A percentile compares a stretch with the other conserved stretches of the same genome.
Conservation (phyloP, 139 green algal genomes). For the Tetradesmus lagerheimii region DNA sequence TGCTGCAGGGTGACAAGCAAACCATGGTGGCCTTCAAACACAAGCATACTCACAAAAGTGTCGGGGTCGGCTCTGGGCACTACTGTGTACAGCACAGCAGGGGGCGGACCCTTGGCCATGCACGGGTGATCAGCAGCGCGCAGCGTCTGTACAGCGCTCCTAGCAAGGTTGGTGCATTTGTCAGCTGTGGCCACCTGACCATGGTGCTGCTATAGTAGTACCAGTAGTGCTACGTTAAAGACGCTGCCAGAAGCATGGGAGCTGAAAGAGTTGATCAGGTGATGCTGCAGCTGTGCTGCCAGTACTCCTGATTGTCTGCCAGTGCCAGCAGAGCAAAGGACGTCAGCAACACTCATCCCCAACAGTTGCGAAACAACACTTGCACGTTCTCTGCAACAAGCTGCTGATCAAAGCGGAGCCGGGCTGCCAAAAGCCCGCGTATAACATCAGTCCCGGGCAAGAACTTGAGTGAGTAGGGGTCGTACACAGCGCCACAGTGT, state of each 20-base stretch:
- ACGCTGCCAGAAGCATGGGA: neutral
- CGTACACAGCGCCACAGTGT: neutral
- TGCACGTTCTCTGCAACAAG: neutral
- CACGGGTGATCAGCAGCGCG: no score
- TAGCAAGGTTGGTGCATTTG: no score
- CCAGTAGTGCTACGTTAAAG: neutral
- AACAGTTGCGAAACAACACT: no score
- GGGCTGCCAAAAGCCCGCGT: neutral
- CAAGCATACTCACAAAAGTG: no score
- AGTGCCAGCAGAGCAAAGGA: neutral
- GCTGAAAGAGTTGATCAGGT: neutral
- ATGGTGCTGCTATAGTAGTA: no score
- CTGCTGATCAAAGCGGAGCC: neutral
- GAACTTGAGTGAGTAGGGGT: neutral
- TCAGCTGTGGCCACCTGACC: no score
- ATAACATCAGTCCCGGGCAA: neutral
- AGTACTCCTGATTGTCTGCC: neutral
- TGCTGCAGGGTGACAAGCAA: neutral
- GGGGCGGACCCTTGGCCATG: no score
- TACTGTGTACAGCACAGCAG: no score
- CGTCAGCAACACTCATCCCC: no score
- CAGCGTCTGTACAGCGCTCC: no score
- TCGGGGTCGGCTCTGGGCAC: no score
- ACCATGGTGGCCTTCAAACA: no score
- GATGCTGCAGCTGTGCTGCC: neutral